A percentile compares a stretch with the other conserved stretches of the same genome.
Conservation (phyloP, 805 yeast species). For the Pichia paraexigua region DNA sequence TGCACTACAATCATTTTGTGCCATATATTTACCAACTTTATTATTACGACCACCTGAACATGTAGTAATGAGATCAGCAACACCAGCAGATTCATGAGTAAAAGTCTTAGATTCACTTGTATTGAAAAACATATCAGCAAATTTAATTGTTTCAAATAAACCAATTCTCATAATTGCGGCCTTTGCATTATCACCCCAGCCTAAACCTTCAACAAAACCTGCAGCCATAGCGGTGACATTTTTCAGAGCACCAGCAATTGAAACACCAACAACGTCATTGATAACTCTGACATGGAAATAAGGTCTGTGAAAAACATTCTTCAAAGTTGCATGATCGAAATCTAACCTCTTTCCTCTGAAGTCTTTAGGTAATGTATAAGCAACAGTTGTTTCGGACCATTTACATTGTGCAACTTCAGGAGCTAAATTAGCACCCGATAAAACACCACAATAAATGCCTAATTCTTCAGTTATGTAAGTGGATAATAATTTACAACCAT, state of each 20-base stretch:
- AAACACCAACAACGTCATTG: slow-evolving; percentile 91
- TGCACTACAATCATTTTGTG: slow-evolving; percentile 68
- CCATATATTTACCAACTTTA: slow-evolving; percentile 81
- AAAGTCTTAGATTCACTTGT: slow-evolving; percentile 69
- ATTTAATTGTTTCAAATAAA: slow-evolving; percentile 78
- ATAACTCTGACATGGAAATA: slow-evolving; percentile 95
- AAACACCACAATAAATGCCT: slow-evolving; percentile 89
- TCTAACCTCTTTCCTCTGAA: slow-evolving; percentile 61
- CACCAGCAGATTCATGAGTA: slow-evolving; percentile 93
- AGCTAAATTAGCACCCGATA: slow-evolving; percentile 95
- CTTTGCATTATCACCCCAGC: slow-evolving; percentile 99
- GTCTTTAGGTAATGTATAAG: slow-evolving; percentile 70
- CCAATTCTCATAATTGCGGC: slow-evolving; percentile 98
- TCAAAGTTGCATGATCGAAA: slow-evolving; percentile 63
- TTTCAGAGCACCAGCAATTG: slow-evolving; percentile 94
- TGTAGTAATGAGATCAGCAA: slow-evolving; percentile 95
- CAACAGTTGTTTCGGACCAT: slow-evolving; percentile 98
- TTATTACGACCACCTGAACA: slow-evolving; percentile 98
- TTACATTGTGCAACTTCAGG: slow-evolving; percentile 92
- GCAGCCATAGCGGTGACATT: slow-evolving; percentile 94
- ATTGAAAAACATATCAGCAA: slow-evolving; percentile 77
- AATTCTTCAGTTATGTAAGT: slow-evolving; percentile 71
- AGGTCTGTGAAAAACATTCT: slow-evolving; percentile 88
- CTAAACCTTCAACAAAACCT: slow-evolving; percentile 94
- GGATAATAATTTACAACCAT: slow-evolving; percentile 80